Base-by-base conservation (phyloP, 179 eudicot genomes). In the Heliamphora ciliata region DNA sequence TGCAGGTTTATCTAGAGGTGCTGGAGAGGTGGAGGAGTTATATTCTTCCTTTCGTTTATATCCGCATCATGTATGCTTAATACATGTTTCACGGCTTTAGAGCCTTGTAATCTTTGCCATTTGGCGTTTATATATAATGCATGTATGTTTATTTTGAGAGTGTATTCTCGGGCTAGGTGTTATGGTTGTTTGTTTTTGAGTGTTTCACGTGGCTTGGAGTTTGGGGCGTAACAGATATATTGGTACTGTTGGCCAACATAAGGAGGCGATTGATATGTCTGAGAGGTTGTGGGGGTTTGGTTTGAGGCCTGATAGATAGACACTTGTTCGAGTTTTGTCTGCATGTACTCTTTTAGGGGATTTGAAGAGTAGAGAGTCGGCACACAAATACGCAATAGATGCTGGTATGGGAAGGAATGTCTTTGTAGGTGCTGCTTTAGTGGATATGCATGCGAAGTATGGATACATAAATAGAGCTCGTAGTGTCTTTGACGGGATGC, bases 321-420 rank as follows among this genome's bases (percentile, higher is more conserved):
- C 88, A 10, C 85, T 91, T 84, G 93, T 90, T 73, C 71, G 91
- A 84, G 88, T 90, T 79, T 77, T 92, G 77, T 85, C 89, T 0
- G 92, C 92, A 5, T 93, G 93, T 85, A 82, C 89, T 55, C 87
- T 85, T 24, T 77, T 85, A 9, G 91, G 93, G 82, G 92, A 90
- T 79, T 82, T 88, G 69, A 79, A 74, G 63, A 80, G 84, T 24
- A 95, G 93, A 8, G 89, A 87, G 86, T 85, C 91, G 93, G 68
- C 92, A 78, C 89, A 88, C 44, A 75, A 80, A 17, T 87, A 85
- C 73, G 64, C 84, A 14, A 61, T 63, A 21, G 76, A 86, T 21
- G 83, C 80, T 77, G 91, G 87, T 3, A 86, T 89, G 77, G 82
- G 72, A 13, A 86, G 79, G 85, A 87, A 90, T 84, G 85, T 86